Evolutionary conservation across 129 eudicot genomes (phyloP), one percentile per base, ranked within the genome.

Genomic region (Flaveria brownii): DNA sequence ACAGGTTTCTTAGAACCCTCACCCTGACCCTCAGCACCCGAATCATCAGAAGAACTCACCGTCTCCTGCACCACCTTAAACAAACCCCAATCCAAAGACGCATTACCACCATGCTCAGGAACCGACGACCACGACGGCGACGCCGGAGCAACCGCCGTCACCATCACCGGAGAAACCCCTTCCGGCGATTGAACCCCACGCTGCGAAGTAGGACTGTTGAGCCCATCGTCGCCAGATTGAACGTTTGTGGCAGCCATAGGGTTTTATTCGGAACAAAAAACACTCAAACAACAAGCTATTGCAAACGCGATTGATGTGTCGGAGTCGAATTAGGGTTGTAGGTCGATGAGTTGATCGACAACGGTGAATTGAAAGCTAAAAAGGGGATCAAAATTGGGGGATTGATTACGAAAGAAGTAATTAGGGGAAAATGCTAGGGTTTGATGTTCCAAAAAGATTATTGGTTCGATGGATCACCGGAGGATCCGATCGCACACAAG

Each of bases 1-100:
- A 75, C 98, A 7, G 88, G 89, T 82, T 90, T 90, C 82, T 86
- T 85, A 73, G 78, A 60, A 78, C 82, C 77, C 61, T 69, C 81
- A 47, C 23, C 59, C 72, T 60, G 72, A 14, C 71, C 68, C 39
- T 81, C 81, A 11, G 66, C 45, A 47, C 60, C 78, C 1, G 77
- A 82, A 82, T 82, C 82, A 67, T 79, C 82, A 36, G 56, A 55
- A 0, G 81, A 80, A 5, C 63, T 73, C 5, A 66, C 81, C 43
- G 55, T 43, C 47, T 70, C 80, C 65, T 36, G 75, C 67, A 61
- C 77, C 71, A 62, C 74, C 75, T 77, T 77, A 6, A 71, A n/a
- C 50, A 84, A 75, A 17, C 76, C 75, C 60, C 67, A 47, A 66
- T 84, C 82, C 41, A 80, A 39, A 56, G 68, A 45, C 26, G 42